Conservation (phyloP, 257 asterid genomes). For the Solanum verrucosum region DNA sequence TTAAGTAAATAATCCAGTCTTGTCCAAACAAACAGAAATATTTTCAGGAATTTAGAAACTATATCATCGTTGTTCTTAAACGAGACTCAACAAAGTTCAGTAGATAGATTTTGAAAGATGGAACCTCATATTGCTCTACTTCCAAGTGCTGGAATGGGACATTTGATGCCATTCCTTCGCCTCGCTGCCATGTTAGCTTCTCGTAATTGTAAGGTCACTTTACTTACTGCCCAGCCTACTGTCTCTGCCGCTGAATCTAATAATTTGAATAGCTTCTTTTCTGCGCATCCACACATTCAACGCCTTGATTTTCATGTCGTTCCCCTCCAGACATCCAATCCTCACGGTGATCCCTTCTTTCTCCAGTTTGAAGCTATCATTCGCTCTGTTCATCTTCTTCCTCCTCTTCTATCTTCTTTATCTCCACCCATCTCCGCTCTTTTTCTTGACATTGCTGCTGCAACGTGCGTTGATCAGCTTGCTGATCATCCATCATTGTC, state of each 20-base stretch:
- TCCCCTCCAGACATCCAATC: background rate
- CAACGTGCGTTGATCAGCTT: slow-evolving; percentile 11
- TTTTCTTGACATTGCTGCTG: slow-evolving; percentile 6
- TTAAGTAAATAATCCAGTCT: background rate
- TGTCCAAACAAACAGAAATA: background rate
- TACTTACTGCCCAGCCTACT: slow-evolving; percentile 13
- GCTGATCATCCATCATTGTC: background rate
- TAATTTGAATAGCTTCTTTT: slow-evolving; percentile 7
- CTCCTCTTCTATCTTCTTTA: slow-evolving; percentile 9
- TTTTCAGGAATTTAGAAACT: background rate
- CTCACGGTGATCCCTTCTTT: slow-evolving; percentile 19
- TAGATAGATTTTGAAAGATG: background rate
- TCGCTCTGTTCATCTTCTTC: slow-evolving; percentile 6
- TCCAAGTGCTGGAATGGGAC: slow-evolving; percentile 27
- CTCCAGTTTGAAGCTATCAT: slow-evolving; percentile 1
- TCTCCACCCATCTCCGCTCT: slow-evolving; percentile 18
- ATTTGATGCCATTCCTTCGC: slow-evolving; percentile 10
- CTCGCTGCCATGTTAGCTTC: slow-evolving; percentile 22
- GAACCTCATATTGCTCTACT: slow-evolving; percentile 3
- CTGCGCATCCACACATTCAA: slow-evolving; percentile 12
- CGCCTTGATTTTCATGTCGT: slow-evolving; percentile 18
- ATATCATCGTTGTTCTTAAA: background rate
- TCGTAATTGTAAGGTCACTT: slow-evolving; percentile 12
- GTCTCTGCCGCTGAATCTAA: slow-evolving; percentile 3
- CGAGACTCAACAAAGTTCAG: background rate